phyloP scores from a whole-genome alignment of 1,284 basidiomycete species.

The Puccinia hordei region DNA sequence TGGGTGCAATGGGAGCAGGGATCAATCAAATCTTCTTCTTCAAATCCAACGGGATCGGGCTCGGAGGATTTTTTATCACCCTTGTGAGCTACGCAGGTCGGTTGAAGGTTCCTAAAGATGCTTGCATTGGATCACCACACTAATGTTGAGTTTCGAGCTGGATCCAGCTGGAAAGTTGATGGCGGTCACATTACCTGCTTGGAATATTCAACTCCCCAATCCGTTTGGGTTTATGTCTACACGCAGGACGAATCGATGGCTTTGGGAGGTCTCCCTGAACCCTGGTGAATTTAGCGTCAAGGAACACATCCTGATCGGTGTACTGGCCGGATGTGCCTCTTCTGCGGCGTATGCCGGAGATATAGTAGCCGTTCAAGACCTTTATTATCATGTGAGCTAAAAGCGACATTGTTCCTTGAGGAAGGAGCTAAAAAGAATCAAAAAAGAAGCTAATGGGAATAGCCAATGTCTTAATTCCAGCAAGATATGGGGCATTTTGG shows the following conservation, averaged over 20 bases:
- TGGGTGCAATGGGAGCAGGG: slow-evolving; percentile 64
- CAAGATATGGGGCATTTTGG: slow-evolving; percentile 57
- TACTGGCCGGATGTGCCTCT: slow-evolving; percentile 39
- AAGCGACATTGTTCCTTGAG: slow-evolving; percentile 59
- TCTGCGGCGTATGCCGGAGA: slow-evolving; percentile 47
- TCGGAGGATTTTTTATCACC: slow-evolving; percentile 17
- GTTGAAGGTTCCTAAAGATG: neutral
- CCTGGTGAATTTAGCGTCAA: slow-evolving; percentile 63
- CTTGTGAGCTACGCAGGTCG: slow-evolving; percentile 32
- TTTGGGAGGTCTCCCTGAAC: slow-evolving; percentile 58
- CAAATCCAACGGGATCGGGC: slow-evolving; percentile 35
- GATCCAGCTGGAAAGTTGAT: slow-evolving; percentile 43
- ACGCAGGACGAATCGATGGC: slow-evolving; percentile 18
- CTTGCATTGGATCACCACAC: neutral
- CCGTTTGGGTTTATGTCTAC: slow-evolving; percentile 30
- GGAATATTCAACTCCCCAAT: slow-evolving; percentile 16
- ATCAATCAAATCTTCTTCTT: slow-evolving; percentile 59
- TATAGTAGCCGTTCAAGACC: slow-evolving; percentile 51
- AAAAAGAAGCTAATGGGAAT: slow-evolving; percentile 61
- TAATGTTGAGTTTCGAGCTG: slow-evolving; percentile 26
- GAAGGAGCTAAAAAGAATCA: slow-evolving; percentile 61
- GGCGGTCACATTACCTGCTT: slow-evolving; percentile 20
- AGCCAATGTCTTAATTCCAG: slow-evolving; percentile 59
- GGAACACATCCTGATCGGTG: slow-evolving; percentile 41
- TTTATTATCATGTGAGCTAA: slow-evolving; percentile 63